Evolutionary conservation across 768 basidiomycete genomes (phyloP).

Genomic region (Lepiota subincarnata): DNA sequence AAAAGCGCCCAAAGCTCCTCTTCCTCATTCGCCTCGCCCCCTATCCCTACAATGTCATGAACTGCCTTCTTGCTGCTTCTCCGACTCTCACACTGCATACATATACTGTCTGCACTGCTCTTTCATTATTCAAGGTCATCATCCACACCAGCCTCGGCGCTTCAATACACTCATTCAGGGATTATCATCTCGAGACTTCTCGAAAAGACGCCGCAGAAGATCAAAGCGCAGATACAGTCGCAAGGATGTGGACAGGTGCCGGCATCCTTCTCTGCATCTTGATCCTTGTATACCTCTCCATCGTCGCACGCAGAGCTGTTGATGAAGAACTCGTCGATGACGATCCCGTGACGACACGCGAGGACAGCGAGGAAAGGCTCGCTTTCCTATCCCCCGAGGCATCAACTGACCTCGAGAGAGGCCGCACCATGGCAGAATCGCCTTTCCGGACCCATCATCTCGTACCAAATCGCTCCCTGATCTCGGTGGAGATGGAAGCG

Average conservation of each 20-base stretch:
- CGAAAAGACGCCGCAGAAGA: slow-evolving; percentile 30
- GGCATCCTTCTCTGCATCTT: slow-evolving; percentile 70
- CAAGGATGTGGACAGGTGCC: slow-evolving; percentile 58
- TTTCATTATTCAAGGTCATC: slow-evolving; percentile 86
- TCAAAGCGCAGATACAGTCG: slow-evolving; percentile 45
- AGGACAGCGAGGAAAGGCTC: slow-evolving; percentile 45
- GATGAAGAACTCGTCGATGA: slow-evolving; percentile 44
- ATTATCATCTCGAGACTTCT: slow-evolving; percentile 42
- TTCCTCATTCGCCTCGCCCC: slow-evolving; percentile 92
- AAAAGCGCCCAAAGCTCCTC: slow-evolving; percentile 80
- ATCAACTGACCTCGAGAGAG: slow-evolving; percentile 31
- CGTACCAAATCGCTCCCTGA: slow-evolving; percentile 22
- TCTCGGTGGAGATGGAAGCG: slow-evolving; percentile 14
- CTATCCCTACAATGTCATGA: slow-evolving; percentile 93
- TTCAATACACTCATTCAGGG: slow-evolving; percentile 80
- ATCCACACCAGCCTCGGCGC: slow-evolving; percentile 87
- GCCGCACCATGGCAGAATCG: slow-evolving; percentile 44
- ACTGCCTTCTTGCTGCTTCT: slow-evolving; percentile 87
- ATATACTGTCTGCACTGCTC: slow-evolving; percentile 74
- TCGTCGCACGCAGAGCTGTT: slow-evolving; percentile 68
- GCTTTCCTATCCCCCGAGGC: slow-evolving; percentile 44
- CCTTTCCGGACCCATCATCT: slow-evolving; percentile 33
- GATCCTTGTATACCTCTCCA: slow-evolving; percentile 76
- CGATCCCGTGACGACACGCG: slow-evolving; percentile 21
- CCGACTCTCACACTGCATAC: slow-evolving; percentile 74